Evolutionary conservation across 1,284 basidiomycete species (phyloP).

Genomic region (Cutaneotrichosporon sp.): DNA sequence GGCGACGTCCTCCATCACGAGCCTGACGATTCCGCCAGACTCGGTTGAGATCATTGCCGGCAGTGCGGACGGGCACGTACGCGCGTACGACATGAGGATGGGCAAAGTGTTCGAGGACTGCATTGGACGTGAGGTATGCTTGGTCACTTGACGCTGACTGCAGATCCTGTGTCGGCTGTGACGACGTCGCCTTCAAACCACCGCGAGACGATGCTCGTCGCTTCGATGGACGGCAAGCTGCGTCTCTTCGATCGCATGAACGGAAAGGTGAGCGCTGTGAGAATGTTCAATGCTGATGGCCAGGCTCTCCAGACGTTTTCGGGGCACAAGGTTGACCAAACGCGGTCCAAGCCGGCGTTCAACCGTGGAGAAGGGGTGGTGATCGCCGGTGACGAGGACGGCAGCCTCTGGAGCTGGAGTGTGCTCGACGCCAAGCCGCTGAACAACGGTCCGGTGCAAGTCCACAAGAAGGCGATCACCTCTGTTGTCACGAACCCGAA

Average conservation of each 20-base stretch:
- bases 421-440: constrained; percentile 73
- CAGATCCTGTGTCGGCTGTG: constrained; percentile 78
- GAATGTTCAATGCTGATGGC: neutral
- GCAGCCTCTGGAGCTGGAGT: constrained; percentile 88
- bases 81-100: constrained; percentile 90
- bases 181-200: constrained; percentile 60
- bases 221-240: constrained; percentile 78
- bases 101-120: constrained; percentile 86
- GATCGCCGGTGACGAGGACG: constrained; percentile 85
- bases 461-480: constrained; percentile 73
- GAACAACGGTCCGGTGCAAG: constrained; percentile 66
- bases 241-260: constrained; percentile 81
- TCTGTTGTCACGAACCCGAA: constrained; percentile 57
- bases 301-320: constrained; percentile 75
- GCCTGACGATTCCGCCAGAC: constrained; percentile 64
- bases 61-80: constrained; percentile 85
- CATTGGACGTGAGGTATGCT: constrained; percentile 70
- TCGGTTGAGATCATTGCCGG: constrained; percentile 70
- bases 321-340: constrained; percentile 60
- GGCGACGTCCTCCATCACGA: constrained; percentile 84
- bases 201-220: constrained; percentile 74
- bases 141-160: neutral
- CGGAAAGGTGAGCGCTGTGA: constrained; percentile 60
- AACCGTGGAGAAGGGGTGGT: constrained; percentile 78
- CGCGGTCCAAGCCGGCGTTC: constrained; percentile 66